Conservation (phyloP, 768 basidiomycete genomes). For the Trametes maxima region DNA sequence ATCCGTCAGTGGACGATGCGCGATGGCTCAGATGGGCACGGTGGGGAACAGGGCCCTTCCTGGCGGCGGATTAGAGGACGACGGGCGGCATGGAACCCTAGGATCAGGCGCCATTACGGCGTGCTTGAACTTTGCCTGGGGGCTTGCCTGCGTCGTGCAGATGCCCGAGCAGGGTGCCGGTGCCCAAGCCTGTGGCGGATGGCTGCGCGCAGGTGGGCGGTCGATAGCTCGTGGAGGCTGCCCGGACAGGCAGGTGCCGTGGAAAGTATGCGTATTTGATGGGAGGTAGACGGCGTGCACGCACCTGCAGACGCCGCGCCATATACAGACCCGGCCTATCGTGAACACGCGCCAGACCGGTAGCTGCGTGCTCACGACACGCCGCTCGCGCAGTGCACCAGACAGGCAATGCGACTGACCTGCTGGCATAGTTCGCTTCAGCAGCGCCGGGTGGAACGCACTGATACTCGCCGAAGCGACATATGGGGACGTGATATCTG, state of each 20-base stretch:
- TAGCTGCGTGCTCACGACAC: conserved; percentile 5
- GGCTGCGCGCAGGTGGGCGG: neutral
- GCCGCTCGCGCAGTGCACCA: neutral
- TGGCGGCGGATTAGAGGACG: neutral
- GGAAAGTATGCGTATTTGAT: neutral
- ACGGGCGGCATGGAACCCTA: conserved; percentile 1
- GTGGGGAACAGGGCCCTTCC: neutral
- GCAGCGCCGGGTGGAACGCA: conserved; percentile 3
- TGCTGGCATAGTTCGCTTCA: neutral
- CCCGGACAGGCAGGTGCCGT: neutral
- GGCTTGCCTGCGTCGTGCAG: neutral
- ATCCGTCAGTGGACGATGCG: neutral
- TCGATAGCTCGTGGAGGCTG: conserved; percentile 2
- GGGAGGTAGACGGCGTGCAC: neutral
- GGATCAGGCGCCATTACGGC: conserved; percentile 20
- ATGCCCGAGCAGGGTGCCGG: neutral
- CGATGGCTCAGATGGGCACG: conserved; percentile 4
- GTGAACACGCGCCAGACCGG: neutral
- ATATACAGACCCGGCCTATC: neutral
- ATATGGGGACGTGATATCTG: conserved; percentile 6
- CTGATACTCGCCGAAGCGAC: conserved; percentile 15
- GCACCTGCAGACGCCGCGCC: neutral
- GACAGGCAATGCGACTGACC: neutral
- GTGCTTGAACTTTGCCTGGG: neutral
- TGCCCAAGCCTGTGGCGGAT: neutral